Base-by-base conservation (phyloP, 495 filamentous ascomycete species). In the Aspergillus coremiiformis region DNA sequence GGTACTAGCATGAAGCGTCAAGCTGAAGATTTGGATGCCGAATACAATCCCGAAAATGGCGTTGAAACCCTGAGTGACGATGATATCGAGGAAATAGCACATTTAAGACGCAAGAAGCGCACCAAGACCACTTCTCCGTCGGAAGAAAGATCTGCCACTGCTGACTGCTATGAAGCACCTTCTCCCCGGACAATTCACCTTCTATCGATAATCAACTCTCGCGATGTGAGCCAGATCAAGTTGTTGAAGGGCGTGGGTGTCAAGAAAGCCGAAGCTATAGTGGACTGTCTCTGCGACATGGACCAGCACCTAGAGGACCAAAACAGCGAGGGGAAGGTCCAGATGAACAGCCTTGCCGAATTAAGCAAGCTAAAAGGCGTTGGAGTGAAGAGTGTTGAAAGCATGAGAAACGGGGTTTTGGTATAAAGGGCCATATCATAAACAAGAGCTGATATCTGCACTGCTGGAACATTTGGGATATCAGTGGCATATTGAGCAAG, bases 131-230 rank as follows among this genome's bases (percentile, higher is more conserved):
- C 71, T 42, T 49, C 47, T 3, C 45, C 57, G 41, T 64, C 53
- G 15, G 53, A 61, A 19, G 54, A 61, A 6, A 46, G 46, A 22
- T 47, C 57, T 7, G 51, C 59, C n/a, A 51, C 41, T 15, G 56
- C 56, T 5, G 63, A 69, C 19, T 53, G 67, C 46, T 64, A 69
- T 26, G 65, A 66, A 30, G 59, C 61, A 1, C 72, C 78, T 10
- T 85, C 86, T 0, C 88, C 90, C 2, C 77, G 84, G 5, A 87
- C 87, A 4, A 70, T 75, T 56, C 79, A 83, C 46, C 63, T 98
- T 8, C 75, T 98, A 3, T 76, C 80, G 12, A 86, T 96, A 59
- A 83, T 98, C 67, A 98, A 98, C 67, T 88, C 84, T 1, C 77
- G 87, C 12, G 87, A 96, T 54, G 67, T 89, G 6, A 74, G 69